phyloP scores from a whole-genome alignment of 2,329 filamentous ascomycete species.

The Kalmusia sp. region DNA sequence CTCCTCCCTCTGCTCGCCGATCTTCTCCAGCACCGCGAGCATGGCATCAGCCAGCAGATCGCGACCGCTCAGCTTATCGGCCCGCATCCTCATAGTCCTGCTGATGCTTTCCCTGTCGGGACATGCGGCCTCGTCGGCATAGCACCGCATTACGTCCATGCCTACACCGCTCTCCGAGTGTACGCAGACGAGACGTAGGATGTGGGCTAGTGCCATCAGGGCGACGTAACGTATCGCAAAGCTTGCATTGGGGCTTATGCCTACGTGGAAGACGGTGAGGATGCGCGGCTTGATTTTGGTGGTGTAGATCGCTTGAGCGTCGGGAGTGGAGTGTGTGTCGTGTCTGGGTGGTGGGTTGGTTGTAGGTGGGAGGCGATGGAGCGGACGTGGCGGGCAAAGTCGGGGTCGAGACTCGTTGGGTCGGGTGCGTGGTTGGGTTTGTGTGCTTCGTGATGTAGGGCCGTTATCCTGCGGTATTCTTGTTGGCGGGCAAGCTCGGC shows the following conservation, averaged over 20 bases:
- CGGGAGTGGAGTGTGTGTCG: neutral
- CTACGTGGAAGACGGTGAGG: neutral
- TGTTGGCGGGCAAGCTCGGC: no score
- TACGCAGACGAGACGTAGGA: neutral
- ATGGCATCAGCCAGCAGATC: no score
- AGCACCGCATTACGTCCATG: neutral
- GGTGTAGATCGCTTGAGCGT: neutral
- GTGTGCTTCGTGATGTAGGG: neutral
- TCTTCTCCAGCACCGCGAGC: no score
- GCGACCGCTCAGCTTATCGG: neutral
- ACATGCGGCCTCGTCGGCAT: neutral
- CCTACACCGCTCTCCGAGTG: neutral
- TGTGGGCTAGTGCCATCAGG: neutral
- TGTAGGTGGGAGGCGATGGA: neutral
- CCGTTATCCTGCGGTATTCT: no score
- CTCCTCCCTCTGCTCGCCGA: no score
- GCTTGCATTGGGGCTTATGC: neutral
- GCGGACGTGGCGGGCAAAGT: neutral
- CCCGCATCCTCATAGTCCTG: neutral
- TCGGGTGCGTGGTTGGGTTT: neutral
- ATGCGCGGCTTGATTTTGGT: neutral
- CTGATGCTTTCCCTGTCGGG: neutral
- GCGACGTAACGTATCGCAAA: neutral
- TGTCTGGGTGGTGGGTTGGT: neutral
- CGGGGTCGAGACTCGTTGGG: neutral